Percentiles rank a stretch among this genome's conserved stretches.
phyloP scores from a whole-genome alignment of 768 basidiomycete species.

The Boletus sensibilis region DNA sequence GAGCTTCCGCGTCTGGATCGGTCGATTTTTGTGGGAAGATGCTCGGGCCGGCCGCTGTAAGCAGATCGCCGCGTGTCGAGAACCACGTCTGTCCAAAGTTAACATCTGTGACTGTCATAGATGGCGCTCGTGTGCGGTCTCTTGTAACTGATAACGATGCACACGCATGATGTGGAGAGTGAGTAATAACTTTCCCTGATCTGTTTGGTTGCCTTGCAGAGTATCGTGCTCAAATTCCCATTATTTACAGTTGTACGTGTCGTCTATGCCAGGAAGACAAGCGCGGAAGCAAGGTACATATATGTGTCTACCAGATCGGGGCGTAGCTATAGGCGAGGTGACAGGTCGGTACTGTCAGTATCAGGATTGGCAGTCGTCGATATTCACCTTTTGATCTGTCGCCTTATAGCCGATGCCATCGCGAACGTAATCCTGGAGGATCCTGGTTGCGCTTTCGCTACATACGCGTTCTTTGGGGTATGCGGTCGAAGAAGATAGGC shows the following conservation, averaged over 20 bases:
- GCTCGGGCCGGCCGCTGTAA: not conserved
- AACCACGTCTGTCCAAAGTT: not conserved
- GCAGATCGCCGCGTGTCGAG: no score
- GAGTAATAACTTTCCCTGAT: not conserved
- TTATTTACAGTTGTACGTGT: not conserved
- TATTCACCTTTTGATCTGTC: not conserved
- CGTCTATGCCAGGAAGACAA: not conserved
- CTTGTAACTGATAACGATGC: not conserved
- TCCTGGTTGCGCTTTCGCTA: not conserved
- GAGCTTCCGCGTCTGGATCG: not conserved
- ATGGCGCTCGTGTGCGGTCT: not conserved
- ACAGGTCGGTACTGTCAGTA: conserved; percentile 1
- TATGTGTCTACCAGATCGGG: not conserved
- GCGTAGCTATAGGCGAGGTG: not conserved
- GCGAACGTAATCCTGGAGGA: not conserved
- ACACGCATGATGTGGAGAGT: not conserved
- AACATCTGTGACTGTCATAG: not conserved
- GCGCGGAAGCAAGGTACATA: not conserved
- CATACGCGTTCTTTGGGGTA: not conserved
- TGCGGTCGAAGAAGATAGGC: not conserved
- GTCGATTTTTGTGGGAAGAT: not conserved
- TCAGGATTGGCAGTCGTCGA: not conserved
- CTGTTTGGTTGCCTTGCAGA: not conserved
- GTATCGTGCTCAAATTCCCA: not conserved
- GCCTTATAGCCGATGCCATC: not conserved